phyloP scores from a whole-genome alignment of 1,284 basidiomycete genomes.

The Rhodotorula sp. region DNA sequence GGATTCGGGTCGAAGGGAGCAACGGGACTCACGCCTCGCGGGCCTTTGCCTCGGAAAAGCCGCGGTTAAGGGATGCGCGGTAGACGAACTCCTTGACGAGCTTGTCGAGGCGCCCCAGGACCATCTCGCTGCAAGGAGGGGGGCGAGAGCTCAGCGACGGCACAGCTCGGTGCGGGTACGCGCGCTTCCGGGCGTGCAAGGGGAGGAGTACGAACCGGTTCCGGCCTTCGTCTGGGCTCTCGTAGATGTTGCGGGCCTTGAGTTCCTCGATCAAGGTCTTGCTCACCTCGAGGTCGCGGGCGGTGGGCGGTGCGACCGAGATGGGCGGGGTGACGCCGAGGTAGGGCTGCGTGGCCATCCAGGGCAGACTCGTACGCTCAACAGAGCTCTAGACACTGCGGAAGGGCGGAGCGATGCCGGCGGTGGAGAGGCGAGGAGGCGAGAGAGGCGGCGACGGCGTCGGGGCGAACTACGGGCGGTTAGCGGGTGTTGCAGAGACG shows the following conservation, averaged over 20 bases:
- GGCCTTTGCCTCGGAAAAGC: slow-evolving; percentile 37
- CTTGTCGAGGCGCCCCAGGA: slow-evolving; percentile 83
- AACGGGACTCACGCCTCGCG: slow-evolving; percentile 32
- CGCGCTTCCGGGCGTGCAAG: not conserved
- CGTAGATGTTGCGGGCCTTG: slow-evolving; percentile 80
- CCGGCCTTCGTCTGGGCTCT: slow-evolving; percentile 83
- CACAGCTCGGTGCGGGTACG: not conserved
- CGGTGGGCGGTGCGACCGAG: slow-evolving; percentile 71
- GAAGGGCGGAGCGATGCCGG: not conserved
- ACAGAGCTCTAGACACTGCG: not conserved
- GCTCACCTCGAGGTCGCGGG: slow-evolving; percentile 74
- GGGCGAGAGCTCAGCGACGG: not conserved
- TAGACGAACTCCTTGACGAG: slow-evolving; percentile 94
- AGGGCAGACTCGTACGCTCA: not conserved
- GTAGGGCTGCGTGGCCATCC: not conserved
- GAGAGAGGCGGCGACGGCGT: not conserved
- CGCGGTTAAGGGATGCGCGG: slow-evolving; percentile 66
- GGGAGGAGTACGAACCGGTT: slow-evolving; percentile 67
- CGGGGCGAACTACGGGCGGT: not conserved
- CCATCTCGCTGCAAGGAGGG: slow-evolving; percentile 73
- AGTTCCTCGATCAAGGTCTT: slow-evolving; percentile 85
- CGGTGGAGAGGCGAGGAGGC: not conserved
- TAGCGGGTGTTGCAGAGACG: not conserved
- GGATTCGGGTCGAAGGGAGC: not conserved
- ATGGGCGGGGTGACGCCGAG: slow-evolving; percentile 79